Conservation (phyloP, 139 green algal species). For the Chlorella vulgaris region DNA sequence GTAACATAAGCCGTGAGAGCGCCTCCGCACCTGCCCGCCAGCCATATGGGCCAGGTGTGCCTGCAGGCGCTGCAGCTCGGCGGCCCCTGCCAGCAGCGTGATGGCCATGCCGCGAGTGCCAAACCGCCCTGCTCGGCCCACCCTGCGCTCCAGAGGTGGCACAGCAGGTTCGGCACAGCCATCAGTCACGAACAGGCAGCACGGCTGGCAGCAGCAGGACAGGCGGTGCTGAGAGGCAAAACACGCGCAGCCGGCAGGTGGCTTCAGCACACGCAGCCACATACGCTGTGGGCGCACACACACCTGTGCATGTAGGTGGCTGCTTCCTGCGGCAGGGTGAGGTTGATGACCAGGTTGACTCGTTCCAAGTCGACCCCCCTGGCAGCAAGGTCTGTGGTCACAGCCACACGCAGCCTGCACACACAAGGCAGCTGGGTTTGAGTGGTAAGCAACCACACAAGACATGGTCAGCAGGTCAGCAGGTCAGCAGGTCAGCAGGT, state of each 20-base stretch:
- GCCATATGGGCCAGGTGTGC: conserved; percentile 5
- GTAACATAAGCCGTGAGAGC: no score
- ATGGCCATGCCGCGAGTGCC: conserved; percentile 72
- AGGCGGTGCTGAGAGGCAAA: no score
- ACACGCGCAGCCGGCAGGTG: no score
- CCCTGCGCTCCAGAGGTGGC: not conserved
- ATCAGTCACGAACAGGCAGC: no score
- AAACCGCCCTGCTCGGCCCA: conserved; percentile 85
- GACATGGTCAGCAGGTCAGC: no score
- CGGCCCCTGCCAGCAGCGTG: conserved; percentile 46
- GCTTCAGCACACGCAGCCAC: no score
- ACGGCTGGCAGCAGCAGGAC: no score
- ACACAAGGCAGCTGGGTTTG: not conserved
- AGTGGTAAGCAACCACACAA: no score
- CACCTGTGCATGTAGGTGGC: conserved; percentile 62
- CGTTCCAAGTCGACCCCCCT: conserved; percentile 83
- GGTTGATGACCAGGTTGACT: conserved; percentile 82
- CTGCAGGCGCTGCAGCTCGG: conserved; percentile 19
- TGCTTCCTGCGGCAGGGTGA: conserved; percentile 70
- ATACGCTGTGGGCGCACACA: no score
- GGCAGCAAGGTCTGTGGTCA: conserved; percentile 83
- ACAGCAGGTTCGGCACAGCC: not conserved
- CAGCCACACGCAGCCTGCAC: conserved; percentile 58
- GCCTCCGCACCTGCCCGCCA: conserved; percentile 12
- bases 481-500: no score